Conservation (phyloP, 371 early-diverging fungal genomes). For the Capniomyces stellatus region DNA sequence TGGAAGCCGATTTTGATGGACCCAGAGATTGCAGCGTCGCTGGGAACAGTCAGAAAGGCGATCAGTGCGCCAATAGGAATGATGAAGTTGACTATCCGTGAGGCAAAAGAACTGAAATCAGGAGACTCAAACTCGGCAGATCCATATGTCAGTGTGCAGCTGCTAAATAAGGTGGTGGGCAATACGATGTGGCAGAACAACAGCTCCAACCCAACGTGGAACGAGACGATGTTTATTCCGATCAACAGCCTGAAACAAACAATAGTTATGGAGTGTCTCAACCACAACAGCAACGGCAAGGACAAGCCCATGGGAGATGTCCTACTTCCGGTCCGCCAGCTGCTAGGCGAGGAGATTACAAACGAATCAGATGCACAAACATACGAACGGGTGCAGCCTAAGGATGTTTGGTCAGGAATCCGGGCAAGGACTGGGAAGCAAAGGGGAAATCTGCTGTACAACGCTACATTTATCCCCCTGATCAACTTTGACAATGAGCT, state of each 20-base stretch:
- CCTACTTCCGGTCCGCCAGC: constrained; percentile 23
- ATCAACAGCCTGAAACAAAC: constrained; percentile 43
- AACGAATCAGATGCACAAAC: constrained; percentile 15
- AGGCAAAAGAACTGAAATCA: constrained; percentile 52
- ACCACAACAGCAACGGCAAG: constrained; percentile 29
- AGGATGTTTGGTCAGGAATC: constrained; percentile 39
- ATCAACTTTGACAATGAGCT: constrained; percentile 31
- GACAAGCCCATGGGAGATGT: constrained; percentile 26
- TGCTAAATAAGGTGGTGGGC: constrained; percentile 31
- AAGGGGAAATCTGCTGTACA: constrained; percentile 40
- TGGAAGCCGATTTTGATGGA: constrained; percentile 31
- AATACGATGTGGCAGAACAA: constrained; percentile 47
- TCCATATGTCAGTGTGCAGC: constrained; percentile 55
- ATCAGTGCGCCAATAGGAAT: constrained; percentile 54
- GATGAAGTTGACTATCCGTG: constrained; percentile 48
- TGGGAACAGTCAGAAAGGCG: constrained; percentile 15
- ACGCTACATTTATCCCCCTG: constrained; percentile 42
- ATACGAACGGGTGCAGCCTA: constrained; percentile 17
- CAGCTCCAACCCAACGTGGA: constrained; percentile 69
- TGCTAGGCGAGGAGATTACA: constrained; percentile 13
- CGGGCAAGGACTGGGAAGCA: constrained; percentile 34
- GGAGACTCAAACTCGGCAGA: constrained; percentile 51
- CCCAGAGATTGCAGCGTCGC: constrained; percentile 15
- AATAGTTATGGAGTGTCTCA: constrained; percentile 53
- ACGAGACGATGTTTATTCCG: constrained; percentile 54